Percentiles rank a stretch among this genome's conserved stretches.
These are phyloP conservation scores for Lactuca sativa DNA, from an alignment of 129 eudicot species.

Conservation along the genomic window DNA sequence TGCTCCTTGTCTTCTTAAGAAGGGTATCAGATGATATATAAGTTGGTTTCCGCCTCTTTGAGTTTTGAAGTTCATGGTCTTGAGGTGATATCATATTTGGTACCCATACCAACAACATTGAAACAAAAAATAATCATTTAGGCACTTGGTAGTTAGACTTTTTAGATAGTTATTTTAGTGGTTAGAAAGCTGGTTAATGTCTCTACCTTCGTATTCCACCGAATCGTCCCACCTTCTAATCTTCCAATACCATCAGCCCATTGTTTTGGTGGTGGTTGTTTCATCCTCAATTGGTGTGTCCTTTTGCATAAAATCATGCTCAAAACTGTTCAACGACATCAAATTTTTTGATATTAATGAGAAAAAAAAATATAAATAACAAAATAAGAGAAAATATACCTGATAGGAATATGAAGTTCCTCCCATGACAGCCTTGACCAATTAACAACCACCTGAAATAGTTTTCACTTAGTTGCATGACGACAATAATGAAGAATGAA, in stretches of 20 bases:
- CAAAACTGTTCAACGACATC: constrained; percentile 60
- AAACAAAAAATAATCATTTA: too few species aligned
- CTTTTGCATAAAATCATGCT: constrained; percentile 84
- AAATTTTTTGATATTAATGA: neutral
- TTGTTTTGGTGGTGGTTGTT: constrained; percentile 22
- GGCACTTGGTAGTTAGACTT: too few species aligned
- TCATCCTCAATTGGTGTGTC: constrained; percentile 41
- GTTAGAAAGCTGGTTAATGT: neutral
- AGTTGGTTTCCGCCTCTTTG: too few species aligned
- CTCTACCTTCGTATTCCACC: constrained; percentile 86
- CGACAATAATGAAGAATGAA: neutral
- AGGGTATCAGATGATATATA: too few species aligned
- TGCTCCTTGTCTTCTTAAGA: too few species aligned
- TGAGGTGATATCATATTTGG: too few species aligned
- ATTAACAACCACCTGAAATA: constrained; percentile 68
- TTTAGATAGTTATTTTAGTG: too few species aligned
- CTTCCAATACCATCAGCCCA: constrained; percentile 19
- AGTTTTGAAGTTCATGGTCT: too few species aligned
- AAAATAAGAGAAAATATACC: constrained; percentile 46
- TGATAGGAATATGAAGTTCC: constrained; percentile 68
- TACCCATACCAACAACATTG: too few species aligned
- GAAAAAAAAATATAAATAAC: neutral
- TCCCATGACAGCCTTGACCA: constrained; percentile 59
- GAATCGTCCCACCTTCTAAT: constrained; percentile 37
- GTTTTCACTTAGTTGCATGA: constrained; percentile 16